phyloP scores from a whole-genome alignment of 352 stramenopile species.

The Phytophthora quininea region DNA sequence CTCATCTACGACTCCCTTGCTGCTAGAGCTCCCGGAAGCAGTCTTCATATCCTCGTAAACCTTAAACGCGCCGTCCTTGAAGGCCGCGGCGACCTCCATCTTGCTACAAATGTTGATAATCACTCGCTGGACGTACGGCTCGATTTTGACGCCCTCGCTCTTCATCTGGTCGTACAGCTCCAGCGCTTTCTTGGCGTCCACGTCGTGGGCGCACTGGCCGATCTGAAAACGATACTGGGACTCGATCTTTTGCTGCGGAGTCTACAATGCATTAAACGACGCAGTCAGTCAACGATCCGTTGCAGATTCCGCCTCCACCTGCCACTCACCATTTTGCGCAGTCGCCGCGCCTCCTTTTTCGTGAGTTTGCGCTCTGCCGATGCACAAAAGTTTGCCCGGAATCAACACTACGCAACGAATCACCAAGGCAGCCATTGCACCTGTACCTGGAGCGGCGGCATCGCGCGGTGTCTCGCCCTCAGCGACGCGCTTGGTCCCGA shows the following conservation, averaged over 20 bases:
- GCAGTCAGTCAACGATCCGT: neutral
- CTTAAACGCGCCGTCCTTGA: slow-evolving; percentile 48
- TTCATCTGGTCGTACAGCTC: slow-evolving; percentile 65
- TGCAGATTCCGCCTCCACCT: too few relatives aligned
- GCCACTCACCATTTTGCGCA: slow-evolving; percentile 53
- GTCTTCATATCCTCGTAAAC: slow-evolving; percentile 78
- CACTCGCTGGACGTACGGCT: slow-evolving; percentile 61
- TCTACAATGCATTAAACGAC: slow-evolving; percentile 27
- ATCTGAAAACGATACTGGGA: slow-evolving; percentile 50
- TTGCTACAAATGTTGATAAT: slow-evolving; percentile 71
- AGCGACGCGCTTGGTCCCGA: slow-evolving; percentile 34
- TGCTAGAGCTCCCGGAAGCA: slow-evolving; percentile 23
- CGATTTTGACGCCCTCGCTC: slow-evolving; percentile 33
- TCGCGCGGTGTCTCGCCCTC: slow-evolving; percentile 17
- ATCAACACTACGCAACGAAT: too few relatives aligned
- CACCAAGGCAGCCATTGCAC: neutral
- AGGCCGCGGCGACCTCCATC: slow-evolving; percentile 36
- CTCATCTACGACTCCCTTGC: slow-evolving; percentile 49
- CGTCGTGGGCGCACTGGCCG: slow-evolving; percentile 45
- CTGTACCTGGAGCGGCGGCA: slow-evolving; percentile 21
- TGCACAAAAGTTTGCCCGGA: neutral
- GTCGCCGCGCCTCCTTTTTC: slow-evolving; percentile 48
- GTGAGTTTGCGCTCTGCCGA: slow-evolving; percentile 28
- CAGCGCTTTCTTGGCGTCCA: slow-evolving; percentile 47
- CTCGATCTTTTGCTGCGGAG: slow-evolving; percentile 43